Percentiles rank a stretch among this genome's conserved stretches.
These are phyloP conservation scores for Tetrapyrgos nigripes DNA, from an alignment of 1,284 basidiomycete species.

Conservation along the genomic window DNA sequence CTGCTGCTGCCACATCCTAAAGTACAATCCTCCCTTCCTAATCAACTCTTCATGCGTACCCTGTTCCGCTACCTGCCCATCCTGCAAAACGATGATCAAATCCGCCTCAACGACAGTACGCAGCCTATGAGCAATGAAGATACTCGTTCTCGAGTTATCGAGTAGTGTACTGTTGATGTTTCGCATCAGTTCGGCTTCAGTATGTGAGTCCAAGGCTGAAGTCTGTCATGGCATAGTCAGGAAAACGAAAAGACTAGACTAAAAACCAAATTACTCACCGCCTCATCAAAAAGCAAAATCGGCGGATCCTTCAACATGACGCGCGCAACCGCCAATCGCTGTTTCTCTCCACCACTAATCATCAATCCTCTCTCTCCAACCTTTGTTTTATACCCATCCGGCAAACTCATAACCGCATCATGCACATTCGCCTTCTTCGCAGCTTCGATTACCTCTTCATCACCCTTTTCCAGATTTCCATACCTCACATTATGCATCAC, in stretches of 20 bases:
- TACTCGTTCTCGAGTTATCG: constrained; percentile 84
- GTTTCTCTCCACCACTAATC: constrained; percentile 99
- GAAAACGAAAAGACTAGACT: too few species aligned
- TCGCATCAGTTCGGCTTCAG: constrained; percentile 94
- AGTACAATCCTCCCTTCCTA: constrained; percentile 75
- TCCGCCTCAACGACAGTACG: constrained; percentile 93
- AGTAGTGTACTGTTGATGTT: constrained; percentile 88
- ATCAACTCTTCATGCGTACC: constrained; percentile 92
- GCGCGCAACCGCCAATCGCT: constrained; percentile 92
- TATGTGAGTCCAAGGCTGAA: constrained; percentile 93
- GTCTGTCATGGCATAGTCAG: too few species aligned
- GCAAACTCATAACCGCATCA: constrained; percentile 79
- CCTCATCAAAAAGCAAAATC: constrained; percentile 98
- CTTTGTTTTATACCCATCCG: constrained; percentile 88
- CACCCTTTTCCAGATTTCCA: constrained; percentile 86
- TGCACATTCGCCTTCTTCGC: constrained; percentile 90
- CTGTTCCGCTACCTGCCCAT: constrained; percentile 87
- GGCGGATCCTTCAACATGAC: constrained; percentile 93
- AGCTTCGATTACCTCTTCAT: constrained; percentile 88
- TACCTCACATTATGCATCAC: constrained; percentile 96
- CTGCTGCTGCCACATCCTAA: constrained; percentile 89
- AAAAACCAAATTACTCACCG: constrained; percentile 59
- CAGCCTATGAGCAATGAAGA: constrained; percentile 94
- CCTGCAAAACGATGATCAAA: constrained; percentile 88
- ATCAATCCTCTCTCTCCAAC: constrained; percentile 97